A percentile compares a stretch with the other conserved stretches of the same genome.
Conservation (phyloP, 2,329 filamentous ascomycete genomes). For the Neurospora sp. region DNA sequence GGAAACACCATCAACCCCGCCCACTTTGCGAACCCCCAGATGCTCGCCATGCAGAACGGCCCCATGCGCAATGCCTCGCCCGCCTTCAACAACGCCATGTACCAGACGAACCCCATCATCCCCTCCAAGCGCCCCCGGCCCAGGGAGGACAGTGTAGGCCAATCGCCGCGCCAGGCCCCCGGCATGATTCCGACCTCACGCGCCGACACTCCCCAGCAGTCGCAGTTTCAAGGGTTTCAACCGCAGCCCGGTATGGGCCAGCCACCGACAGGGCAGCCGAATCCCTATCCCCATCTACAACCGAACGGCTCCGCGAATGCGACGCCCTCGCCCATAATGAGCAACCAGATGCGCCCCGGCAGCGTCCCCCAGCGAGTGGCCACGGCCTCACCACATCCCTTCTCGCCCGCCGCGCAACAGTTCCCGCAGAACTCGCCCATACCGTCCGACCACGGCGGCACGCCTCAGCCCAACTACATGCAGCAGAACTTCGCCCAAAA, state of each 20-base stretch:
- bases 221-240: conserved; percentile 61
- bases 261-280: conserved; percentile 46
- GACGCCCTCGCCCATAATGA: conserved; percentile 88
- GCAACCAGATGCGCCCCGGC: conserved; percentile 63
- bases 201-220: conserved; percentile 83
- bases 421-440: conserved; percentile 68
- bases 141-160: conserved; percentile 72
- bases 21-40: conserved; percentile 47
- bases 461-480: conserved; percentile 66
- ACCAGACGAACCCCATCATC: conserved; percentile 76
- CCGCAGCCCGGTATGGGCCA: conserved; percentile 20
- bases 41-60: conserved; percentile 68
- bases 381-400: conserved; percentile 86
- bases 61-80: conserved; percentile 74
- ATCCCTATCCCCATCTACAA: conserved; percentile 72
- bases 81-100: conserved; percentile 61
- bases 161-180: conserved; percentile 68
- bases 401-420: conserved; percentile 66
- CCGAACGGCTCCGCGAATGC: conserved; percentile 71
- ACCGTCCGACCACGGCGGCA: conserved; percentile 63
- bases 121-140: conserved; percentile 81
- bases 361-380: conserved; percentile 71
- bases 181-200: conserved; percentile 71
- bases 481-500: conserved; percentile 44
- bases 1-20: conserved; percentile 18